These are phyloP conservation scores for Phytophthora syringae DNA, from an alignment of 352 stramenopile species.

Conservation along the genomic window DNA sequence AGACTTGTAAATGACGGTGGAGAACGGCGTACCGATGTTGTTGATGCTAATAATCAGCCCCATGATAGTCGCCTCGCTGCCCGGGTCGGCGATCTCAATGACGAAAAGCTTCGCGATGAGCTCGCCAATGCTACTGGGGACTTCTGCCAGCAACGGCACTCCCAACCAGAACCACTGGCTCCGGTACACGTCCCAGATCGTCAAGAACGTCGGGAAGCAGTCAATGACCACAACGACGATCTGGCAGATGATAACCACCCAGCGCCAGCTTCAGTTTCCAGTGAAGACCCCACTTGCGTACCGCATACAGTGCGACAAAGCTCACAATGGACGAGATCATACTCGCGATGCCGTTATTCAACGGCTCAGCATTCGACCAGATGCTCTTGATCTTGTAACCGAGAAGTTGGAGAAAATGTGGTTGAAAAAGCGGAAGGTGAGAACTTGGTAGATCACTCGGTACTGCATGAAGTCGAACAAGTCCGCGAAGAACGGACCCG, in stretches of 20 bases:
- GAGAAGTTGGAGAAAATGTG: slow-evolving; percentile 44
- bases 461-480: slow-evolving; percentile 50
- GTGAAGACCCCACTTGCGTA: slow-evolving; percentile 51
- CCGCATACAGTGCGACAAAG: slow-evolving; percentile 31
- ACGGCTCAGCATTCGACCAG: slow-evolving; percentile 35
- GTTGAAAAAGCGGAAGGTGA: slow-evolving; percentile 43
- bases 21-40: slow-evolving; percentile 51
- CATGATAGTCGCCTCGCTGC: slow-evolving; percentile 55
- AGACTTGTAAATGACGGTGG: slow-evolving; percentile 57
- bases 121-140: slow-evolving; percentile 40
- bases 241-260: slow-evolving; percentile 43
- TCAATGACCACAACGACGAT: slow-evolving; percentile 47
- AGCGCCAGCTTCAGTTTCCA: slow-evolving; percentile 68
- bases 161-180: slow-evolving; percentile 69
- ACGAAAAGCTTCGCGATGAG: slow-evolving; percentile 47
- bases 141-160: slow-evolving; percentile 47
- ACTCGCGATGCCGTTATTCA: slow-evolving; percentile 35
- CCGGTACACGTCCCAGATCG: slow-evolving; percentile 57
- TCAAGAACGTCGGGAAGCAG: slow-evolving; percentile 48
- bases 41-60: slow-evolving; percentile 45
- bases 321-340: slow-evolving; percentile 41
- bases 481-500: slow-evolving; percentile 18
- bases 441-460: slow-evolving; percentile 43
- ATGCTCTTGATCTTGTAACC: slow-evolving; percentile 42
- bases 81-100: slow-evolving; percentile 46